Base-by-base conservation (phyloP, 2,329 filamentous ascomycete genomes). In the Tolypocladium cylindrosporum region DNA sequence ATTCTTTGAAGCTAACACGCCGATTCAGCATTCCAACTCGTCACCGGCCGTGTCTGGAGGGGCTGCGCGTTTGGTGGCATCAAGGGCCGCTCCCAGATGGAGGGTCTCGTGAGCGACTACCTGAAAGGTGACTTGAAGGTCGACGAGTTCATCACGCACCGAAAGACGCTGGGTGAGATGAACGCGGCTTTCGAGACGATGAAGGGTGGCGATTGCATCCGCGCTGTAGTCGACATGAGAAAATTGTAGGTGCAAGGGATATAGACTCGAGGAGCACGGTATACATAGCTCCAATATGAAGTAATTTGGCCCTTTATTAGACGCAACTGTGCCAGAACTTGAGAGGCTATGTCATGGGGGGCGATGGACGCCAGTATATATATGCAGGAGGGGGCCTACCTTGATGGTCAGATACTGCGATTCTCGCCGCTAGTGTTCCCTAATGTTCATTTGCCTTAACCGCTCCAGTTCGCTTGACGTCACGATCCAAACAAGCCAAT, bases 141-240 rank as follows among this genome's bases (percentile, higher is more conserved):
- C 52, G 93, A 97, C 72, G 94, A 99, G 79, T 97, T 97, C 80
- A 97, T 99, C 78, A 99, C 94, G 39, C 94, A 99, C 79, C 86
- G 92, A 67, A 90, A 96, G 78, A 83, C 81, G 4, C 79, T 99
- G 51, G 77, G 78, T 60, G 85, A 89, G 68, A 96, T 99, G 75
- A 97, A 97, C 81, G 79, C 81, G 55, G 93, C 91, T 24, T 99
- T 96, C 69, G 84, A 91, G 63, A 85, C 88, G 66, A 99, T 99
- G 94, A 95, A 97, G 82, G 82, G 86, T 60, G 94, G 94, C 59
- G 92, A 97, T 75, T 99, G 94, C 77, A 97, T 99, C 69, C 90
- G 94, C 63, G 96, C 91, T 66, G 94, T 97, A 11, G 89, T 97
- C 57, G 85, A 83, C 66, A 85, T 86, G 82, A 71, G 73, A 61